A percentile compares a stretch with the other conserved stretches of the same genome.
phyloP scores from a whole-genome alignment of 768 basidiomycete species.

The Phanerochaete carnosa region DNA sequence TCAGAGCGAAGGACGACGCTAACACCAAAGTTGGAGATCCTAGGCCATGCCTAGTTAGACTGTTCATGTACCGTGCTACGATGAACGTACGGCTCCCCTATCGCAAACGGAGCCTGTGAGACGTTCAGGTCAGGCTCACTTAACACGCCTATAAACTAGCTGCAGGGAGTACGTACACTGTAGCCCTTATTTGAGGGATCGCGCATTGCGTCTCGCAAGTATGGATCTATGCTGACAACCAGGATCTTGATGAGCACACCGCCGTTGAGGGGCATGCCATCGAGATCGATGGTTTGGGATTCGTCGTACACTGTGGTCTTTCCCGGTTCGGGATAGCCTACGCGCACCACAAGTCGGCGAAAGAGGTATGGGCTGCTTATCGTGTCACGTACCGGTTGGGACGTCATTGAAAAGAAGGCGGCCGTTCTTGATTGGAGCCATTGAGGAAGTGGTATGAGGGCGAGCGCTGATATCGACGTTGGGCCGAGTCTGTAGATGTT shows the following conservation, averaged over 20 bases:
- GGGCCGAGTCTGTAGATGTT: no score
- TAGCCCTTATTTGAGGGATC: neutral
- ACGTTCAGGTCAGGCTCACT: slow-evolving; percentile 15
- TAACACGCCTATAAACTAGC: neutral
- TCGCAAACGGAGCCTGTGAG: slow-evolving; percentile 17
- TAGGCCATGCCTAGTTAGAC: slow-evolving; percentile 29
- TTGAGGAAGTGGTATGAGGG: no score
- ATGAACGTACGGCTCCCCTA: slow-evolving; percentile 26
- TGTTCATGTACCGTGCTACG: neutral
- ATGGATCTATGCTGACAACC: slow-evolving; percentile 19
- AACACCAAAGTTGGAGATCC: slow-evolving; percentile 22
- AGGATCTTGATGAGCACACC: slow-evolving; percentile 29
- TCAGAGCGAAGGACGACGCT: slow-evolving; percentile 26
- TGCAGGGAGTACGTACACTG: slow-evolving; percentile 24
- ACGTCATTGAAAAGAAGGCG: slow-evolving; percentile 26
- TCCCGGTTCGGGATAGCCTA: slow-evolving; percentile 28
- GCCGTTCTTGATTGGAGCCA: slow-evolving; percentile 26
- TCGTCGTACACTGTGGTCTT: slow-evolving; percentile 25
- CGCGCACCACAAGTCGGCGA: neutral
- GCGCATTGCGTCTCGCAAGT: slow-evolving; percentile 15
- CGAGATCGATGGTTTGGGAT: slow-evolving; percentile 25
- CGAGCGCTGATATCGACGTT: no score
- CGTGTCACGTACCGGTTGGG: slow-evolving; percentile 22
- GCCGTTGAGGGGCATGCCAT: slow-evolving; percentile 23
- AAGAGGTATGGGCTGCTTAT: neutral